Evolutionary conservation across 2,329 filamentous ascomycete species (phyloP).

Genomic region (Colletotrichum sp.): DNA sequence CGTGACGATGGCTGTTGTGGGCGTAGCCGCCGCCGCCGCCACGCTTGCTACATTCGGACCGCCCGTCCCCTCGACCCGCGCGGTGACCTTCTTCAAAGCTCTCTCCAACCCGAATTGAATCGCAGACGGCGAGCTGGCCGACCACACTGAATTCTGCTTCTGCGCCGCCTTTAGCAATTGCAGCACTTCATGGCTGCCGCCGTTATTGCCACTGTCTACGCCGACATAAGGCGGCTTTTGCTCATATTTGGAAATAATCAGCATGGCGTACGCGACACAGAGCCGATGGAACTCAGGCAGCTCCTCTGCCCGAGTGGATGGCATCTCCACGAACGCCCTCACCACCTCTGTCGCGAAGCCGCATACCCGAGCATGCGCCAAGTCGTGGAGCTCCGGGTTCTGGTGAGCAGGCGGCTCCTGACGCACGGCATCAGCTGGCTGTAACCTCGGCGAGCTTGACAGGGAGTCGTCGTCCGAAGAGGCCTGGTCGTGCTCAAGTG

Average conservation of each 20-base stretch:
- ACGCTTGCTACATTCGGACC: neutral
- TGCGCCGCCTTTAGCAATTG: slow-evolving; percentile 6
- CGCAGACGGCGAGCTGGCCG: slow-evolving; percentile 13
- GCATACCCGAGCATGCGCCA: slow-evolving; percentile 9
- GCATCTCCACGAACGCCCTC: slow-evolving; percentile 16
- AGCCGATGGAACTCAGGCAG: slow-evolving; percentile 17
- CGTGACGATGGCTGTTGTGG: neutral
- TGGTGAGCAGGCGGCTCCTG: neutral
- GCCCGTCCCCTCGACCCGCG: neutral
- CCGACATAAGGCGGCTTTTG: neutral
- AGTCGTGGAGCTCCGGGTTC: neutral
- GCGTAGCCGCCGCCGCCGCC: neutral
- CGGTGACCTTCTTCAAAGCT: slow-evolving; percentile 14
- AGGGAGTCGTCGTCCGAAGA: slow-evolving; percentile 14
- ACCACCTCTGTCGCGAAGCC: slow-evolving; percentile 14
- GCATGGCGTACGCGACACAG: slow-evolving; percentile 19
- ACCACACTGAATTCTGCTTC: slow-evolving; percentile 7
- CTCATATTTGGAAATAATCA: slow-evolving; percentile 18
- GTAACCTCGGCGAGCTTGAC: slow-evolving; percentile 8
- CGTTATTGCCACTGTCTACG: neutral
- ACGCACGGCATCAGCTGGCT: neutral
- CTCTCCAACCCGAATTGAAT: slow-evolving; percentile 17
- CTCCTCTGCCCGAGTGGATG: slow-evolving; percentile 13
- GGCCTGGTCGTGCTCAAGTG: slow-evolving; percentile 14
- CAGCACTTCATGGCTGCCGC: slow-evolving; percentile 5